A percentile compares a stretch with the other conserved stretches of the same genome.
These are phyloP conservation scores for Ogataea ramenticola DNA, from an alignment of 805 yeast genomes.

Conservation along the genomic window DNA sequence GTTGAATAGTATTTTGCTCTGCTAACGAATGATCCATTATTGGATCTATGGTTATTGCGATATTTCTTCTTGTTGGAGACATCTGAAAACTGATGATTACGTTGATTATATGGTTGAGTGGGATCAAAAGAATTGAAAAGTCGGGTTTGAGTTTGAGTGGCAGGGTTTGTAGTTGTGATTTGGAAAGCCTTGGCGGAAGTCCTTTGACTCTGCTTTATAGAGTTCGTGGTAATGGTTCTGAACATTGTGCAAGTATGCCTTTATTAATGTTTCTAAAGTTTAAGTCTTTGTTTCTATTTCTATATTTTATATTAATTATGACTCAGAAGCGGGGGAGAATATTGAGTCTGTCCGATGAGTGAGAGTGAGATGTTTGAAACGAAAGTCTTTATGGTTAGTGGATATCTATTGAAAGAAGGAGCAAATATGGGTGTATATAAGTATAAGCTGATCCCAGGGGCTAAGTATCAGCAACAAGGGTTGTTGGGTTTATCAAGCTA, in stretches of 20 bases:
- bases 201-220: conserved; percentile 27
- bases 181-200: conserved; percentile 26
- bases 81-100: background rate
- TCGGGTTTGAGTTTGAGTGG: background rate
- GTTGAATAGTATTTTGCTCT: background rate
- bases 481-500: too few species aligned
- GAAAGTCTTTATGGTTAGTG: too few species aligned
- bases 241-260: conserved; percentile 12
- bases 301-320: too few species aligned
- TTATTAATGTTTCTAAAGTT: too few species aligned
- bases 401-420: too few species aligned
- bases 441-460: background rate
- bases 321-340: too few species aligned
- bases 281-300: too few species aligned
- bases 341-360: too few species aligned
- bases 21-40: background rate
- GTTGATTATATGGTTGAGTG: background rate
- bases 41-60: background rate
- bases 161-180: conserved; percentile 9
- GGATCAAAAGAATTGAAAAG: background rate
- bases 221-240: conserved; percentile 22
- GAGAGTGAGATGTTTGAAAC: too few species aligned
- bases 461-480: too few species aligned
- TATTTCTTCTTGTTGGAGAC: background rate
- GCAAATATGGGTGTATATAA: too few species aligned